Conservation (phyloP, 129 eudicot genomes). For the Calendula officinalis region DNA sequence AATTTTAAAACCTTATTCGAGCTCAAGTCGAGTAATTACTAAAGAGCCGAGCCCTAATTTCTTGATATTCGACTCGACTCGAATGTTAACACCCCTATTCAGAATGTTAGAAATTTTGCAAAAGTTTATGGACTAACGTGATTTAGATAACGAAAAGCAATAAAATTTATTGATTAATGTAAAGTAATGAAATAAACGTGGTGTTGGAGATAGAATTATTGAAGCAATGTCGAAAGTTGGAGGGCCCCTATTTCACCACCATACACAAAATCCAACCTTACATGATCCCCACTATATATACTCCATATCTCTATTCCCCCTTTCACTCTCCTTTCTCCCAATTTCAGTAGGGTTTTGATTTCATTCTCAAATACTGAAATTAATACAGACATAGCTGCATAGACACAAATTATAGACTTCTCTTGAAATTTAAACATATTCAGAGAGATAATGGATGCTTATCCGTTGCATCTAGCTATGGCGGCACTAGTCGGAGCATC, state of each 20-base stretch:
- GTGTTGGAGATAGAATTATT: too few relatives aligned
- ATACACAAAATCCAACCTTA: too few relatives aligned
- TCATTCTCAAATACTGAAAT: neutral
- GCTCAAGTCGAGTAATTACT: too few relatives aligned
- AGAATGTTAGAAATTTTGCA: neutral
- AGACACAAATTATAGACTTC: neutral
- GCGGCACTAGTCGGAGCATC: slow-evolving; percentile 98
- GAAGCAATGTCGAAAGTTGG: too few relatives aligned
- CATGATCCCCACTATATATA: slow-evolving; percentile 16
- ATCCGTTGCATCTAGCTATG: slow-evolving; percentile 84
- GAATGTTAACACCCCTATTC: too few relatives aligned
- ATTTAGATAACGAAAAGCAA: neutral
- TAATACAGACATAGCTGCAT: neutral
- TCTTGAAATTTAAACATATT: neutral
- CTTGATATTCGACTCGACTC: too few relatives aligned
- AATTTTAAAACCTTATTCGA: too few relatives aligned
- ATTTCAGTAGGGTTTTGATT: slow-evolving; percentile 25
- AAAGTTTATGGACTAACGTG: neutral
- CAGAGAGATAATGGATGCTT: slow-evolving; percentile 49
- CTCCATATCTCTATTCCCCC: slow-evolving; percentile 2
- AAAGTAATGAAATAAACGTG: too few relatives aligned
- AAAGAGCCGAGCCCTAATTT: too few relatives aligned
- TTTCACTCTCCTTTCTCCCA: neutral
- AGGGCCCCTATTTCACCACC: too few relatives aligned
- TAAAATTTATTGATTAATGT: too few relatives aligned